Conservation (phyloP, 371 early-diverging fungal species). For the Neoconidiobolus thromboides region DNA sequence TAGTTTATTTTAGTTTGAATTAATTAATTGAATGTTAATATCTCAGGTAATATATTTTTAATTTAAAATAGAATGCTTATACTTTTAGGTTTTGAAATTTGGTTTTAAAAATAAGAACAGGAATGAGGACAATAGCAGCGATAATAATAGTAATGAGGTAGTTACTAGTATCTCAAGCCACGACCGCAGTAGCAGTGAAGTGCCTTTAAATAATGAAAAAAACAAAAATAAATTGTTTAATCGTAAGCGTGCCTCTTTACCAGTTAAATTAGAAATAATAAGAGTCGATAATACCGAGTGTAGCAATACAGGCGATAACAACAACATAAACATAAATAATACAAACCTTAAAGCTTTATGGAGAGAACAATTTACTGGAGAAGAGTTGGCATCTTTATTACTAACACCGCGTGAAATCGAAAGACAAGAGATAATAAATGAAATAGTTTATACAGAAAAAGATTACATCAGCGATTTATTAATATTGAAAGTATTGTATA, state of each 20-base stretch:
- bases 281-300: too few species aligned
- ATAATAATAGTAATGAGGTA: too few species aligned
- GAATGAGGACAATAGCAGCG: too few species aligned
- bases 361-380: neutral
- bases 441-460: constrained; percentile 53
- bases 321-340: neutral
- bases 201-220: too few species aligned
- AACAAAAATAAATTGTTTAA: too few species aligned
- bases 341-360: neutral
- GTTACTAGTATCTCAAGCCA: too few species aligned
- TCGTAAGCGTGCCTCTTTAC: too few species aligned
- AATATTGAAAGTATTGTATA: constrained; percentile 15
- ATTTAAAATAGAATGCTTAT: neutral
- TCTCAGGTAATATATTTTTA: neutral
- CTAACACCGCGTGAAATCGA: constrained; percentile 26
- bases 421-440: constrained; percentile 65
- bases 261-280: too few species aligned
- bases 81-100: neutral
- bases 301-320: neutral
- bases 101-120: neutral
- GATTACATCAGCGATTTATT: constrained; percentile 50
- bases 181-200: too few species aligned
- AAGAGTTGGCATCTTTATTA: neutral
- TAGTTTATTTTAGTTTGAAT: too few species aligned
- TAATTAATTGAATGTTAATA: neutral